Conservation (phyloP, 2,329 filamentous ascomycete species). For the Fusarium duplospermum region DNA sequence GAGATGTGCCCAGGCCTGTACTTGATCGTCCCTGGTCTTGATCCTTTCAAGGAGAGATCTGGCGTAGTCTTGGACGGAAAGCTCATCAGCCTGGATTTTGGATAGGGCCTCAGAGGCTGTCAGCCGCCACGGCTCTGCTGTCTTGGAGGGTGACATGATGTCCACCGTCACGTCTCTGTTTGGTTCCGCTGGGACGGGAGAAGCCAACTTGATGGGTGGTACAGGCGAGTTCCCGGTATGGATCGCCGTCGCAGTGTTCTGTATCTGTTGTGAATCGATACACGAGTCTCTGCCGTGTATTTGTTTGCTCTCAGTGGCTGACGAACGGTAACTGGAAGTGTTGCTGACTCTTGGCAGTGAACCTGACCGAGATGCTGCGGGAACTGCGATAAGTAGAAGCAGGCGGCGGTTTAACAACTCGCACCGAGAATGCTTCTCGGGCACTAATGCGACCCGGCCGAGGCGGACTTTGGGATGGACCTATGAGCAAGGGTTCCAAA, state of each 20-base stretch:
- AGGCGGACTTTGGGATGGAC: not conserved
- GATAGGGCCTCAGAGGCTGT: constrained; percentile 59
- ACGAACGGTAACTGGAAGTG: not conserved
- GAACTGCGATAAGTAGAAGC: not conserved
- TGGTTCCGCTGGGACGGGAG: not conserved
- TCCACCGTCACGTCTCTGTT: not conserved
- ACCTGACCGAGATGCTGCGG: not conserved
- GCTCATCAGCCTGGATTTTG: constrained; percentile 53
- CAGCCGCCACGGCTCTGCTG: constrained; percentile 37
- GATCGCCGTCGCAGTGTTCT: not conserved
- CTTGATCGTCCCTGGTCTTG: constrained; percentile 54
- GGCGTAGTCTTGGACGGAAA: constrained; percentile 64
- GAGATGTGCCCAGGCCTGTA: constrained; percentile 65
- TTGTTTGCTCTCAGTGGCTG: not conserved
- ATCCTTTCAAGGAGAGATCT: constrained; percentile 60
- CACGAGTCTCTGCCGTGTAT: not conserved
- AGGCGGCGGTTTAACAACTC: not conserved
- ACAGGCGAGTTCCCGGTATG: not conserved
- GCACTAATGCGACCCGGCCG: constrained; percentile 26
- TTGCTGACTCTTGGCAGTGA: not conserved
- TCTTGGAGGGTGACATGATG: constrained; percentile 29
- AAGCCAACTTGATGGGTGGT: not conserved
- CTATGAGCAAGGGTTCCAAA: not conserved
- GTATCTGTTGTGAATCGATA: not conserved
- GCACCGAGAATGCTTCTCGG: not conserved